Base-by-base conservation (phyloP, 495 filamentous ascomycete species). In the Lophiostoma macrostomum region DNA sequence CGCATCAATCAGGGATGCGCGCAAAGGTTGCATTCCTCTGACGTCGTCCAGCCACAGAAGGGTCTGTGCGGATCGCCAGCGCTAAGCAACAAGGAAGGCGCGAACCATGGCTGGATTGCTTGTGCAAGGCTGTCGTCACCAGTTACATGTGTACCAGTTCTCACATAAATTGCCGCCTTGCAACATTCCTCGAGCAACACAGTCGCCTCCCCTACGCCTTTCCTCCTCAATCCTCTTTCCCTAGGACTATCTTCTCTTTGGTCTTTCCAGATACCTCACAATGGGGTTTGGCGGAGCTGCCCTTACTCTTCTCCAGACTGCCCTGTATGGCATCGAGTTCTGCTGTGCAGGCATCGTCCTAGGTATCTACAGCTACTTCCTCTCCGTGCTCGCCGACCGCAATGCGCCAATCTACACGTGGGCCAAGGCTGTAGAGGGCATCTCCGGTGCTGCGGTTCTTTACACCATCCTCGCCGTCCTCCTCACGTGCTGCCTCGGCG, bases 281-380 rank as follows among this genome's bases (percentile, higher is more conserved):
- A 61, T 61, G 58, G 58, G 51, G 19, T 43, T 64, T 41, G 64
- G 61, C 27, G 81, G 82, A 53, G 67, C 82, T 20, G 71, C 81
- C 56, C 79, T 90, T 37, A 82, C 83, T 56, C 67, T 76, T 37
- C 64, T 82, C 27, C 80, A 83, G 53, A 79, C 82, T 56, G 73
- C 82, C 63, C 67, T 89, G 53, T 84, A 87, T 53, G 60, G 72
- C 37, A 68, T 95, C n/a, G 77, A 88, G 60, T 85, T 91, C 70
- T 74, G 81, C 64, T 85, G 79, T 63, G 73, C 81, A 22, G 83
- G 74, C 49, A 73, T 93, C 49, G 79, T 91, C 48, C 77, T 95
- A 40, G 87, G 81, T 64, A 80, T 94, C 55, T 91, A 84, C 77
- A 87, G 85, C 22, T 95, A 86, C 70, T 84, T 82, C 73, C 74